Base-by-base conservation (phyloP, 192 early-diverging fungal species). In the Pilobolus umbonatus region DNA sequence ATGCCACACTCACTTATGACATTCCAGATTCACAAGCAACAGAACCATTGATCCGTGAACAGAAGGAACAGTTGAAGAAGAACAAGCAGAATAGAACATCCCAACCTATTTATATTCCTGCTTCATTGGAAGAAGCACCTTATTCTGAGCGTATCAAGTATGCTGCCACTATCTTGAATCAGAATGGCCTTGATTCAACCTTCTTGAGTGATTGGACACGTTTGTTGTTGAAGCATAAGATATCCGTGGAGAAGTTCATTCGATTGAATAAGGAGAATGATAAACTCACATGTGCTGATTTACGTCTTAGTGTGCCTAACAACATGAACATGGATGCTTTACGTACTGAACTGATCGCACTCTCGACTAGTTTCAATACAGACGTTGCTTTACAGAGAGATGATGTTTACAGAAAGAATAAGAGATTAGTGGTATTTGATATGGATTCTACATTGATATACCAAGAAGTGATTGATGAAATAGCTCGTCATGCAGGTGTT, bases 381-480 rank as follows among this genome's bases (percentile, higher is more conserved):
- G 92, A 93, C 68, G 88, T 96, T 5, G 91, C 92, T 10, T 54
- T 98, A 64, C 95, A 98, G 69, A 80, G 79, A 3, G 84, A 91
- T 74, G 88, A 91, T 53, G 89, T 96, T 6, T 96, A 88, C 71
- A 74, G 95, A 30, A 77, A 81, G 38, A 80, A 95, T 59, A 96
- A 96, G 73, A 83, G 96, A 39, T 79, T 99, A 52, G 94, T 94
- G 5, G 92, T 99, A 24, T 99, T 99, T 75, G 96, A 99, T 74
- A 99, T 99, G 96, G 96, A 99, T 71, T 96, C 93, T 3, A 99
- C 96, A 5, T 67, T 99, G 30, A 99, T 99, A 64, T 88, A 91
- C 72, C 96, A 99, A 72, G 96, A 99, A 58, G 95, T 98, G 25
- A 99, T 99, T 80, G 96, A 99, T 71, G 96, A 99, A 78, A 93